These are phyloP conservation scores for Akanthomyces muscarius DNA, from an alignment of 2,329 filamentous ascomycete genomes.

Conservation along the genomic window DNA sequence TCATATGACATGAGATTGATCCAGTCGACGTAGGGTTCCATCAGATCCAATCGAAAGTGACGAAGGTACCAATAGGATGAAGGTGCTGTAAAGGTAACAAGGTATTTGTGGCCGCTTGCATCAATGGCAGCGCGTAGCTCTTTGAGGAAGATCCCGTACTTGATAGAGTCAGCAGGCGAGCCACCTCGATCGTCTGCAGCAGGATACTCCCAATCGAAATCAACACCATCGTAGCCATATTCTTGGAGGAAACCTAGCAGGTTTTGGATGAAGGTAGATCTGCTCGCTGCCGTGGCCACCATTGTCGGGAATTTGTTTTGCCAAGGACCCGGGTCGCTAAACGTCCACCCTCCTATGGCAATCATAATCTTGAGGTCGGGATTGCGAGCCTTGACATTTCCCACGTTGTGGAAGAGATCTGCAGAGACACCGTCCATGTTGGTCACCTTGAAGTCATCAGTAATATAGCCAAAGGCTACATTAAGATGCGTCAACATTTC, in stretches of 20 bases:
- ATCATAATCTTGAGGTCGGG: conserved; percentile 30
- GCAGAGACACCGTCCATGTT: conserved; percentile 25
- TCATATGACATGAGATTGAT: conserved; percentile 20
- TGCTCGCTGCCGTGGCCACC: conserved; percentile 20
- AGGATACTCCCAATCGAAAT: conserved; percentile 29
- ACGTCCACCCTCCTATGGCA: conserved; percentile 39
- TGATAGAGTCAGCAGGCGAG: conserved; percentile 19
- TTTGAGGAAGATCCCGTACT: conserved; percentile 20
- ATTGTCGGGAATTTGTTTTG: conserved; percentile 28
- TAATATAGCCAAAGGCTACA: conserved; percentile 33
- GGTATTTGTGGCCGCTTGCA: conserved; percentile 14
- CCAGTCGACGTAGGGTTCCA: conserved; percentile 8
- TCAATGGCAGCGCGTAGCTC: conserved; percentile 17
- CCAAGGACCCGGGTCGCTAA: conserved; percentile 29
- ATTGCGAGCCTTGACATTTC: conserved; percentile 27
- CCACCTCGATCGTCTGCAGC: conserved; percentile 16
- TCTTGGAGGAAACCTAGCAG: conserved; percentile 23
- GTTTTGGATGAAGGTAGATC: conserved; percentile 34
- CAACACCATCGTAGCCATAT: conserved; percentile 27
- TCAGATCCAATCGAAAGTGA: conserved; percentile 18
- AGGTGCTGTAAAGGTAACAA: conserved; percentile 21
- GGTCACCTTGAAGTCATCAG: conserved; percentile 28
- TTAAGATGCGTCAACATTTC: conserved; percentile 26
- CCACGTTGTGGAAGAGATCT: conserved; percentile 25
- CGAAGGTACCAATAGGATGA: conserved; percentile 26